phyloP scores from a whole-genome alignment of 495 filamentous ascomycete species.

The Bombardia bombarda region DNA sequence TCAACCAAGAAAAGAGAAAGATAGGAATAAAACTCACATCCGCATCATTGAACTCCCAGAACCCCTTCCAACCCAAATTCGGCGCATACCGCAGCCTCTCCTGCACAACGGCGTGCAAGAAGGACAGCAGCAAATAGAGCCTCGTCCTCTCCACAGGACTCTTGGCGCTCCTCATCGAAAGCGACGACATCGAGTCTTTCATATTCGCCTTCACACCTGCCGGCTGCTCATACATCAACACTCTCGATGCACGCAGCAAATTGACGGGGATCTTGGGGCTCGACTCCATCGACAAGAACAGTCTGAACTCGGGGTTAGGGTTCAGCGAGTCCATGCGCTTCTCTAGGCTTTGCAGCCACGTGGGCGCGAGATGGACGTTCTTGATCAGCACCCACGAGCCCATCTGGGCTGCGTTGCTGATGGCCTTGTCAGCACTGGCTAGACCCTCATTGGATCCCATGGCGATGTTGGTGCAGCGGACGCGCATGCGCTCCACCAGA shows the following conservation, averaged over 20 bases:
- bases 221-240: slow-evolving; percentile 97
- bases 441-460: slow-evolving; percentile 97
- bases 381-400: slow-evolving; percentile 97
- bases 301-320: slow-evolving; percentile 84
- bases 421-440: slow-evolving; percentile 87
- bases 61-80: slow-evolving; percentile 92
- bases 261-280: slow-evolving; percentile 97
- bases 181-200: slow-evolving; percentile 87
- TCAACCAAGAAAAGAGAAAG: background rate
- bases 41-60: slow-evolving; percentile 99
- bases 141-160: slow-evolving; percentile 85
- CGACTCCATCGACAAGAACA: slow-evolving; percentile 97
- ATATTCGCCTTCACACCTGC: slow-evolving; percentile 96
- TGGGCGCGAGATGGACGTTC: slow-evolving; percentile 94
- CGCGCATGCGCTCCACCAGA: slow-evolving; percentile 73
- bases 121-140: slow-evolving; percentile 84
- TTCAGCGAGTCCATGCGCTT: slow-evolving; percentile 94
- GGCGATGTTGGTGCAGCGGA: slow-evolving; percentile 88
- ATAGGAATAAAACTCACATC: slow-evolving; percentile 60
- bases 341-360: slow-evolving; percentile 93
- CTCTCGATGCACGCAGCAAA: slow-evolving; percentile 80
- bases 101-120: slow-evolving; percentile 93
- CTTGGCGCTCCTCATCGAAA: slow-evolving; percentile 69
- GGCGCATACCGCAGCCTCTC: slow-evolving; percentile 93
- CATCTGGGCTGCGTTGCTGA: slow-evolving; percentile 83